These are phyloP conservation scores for Nicotiana obtusifolia DNA, from an alignment of 257 asterid species.

Conservation along the genomic window DNA sequence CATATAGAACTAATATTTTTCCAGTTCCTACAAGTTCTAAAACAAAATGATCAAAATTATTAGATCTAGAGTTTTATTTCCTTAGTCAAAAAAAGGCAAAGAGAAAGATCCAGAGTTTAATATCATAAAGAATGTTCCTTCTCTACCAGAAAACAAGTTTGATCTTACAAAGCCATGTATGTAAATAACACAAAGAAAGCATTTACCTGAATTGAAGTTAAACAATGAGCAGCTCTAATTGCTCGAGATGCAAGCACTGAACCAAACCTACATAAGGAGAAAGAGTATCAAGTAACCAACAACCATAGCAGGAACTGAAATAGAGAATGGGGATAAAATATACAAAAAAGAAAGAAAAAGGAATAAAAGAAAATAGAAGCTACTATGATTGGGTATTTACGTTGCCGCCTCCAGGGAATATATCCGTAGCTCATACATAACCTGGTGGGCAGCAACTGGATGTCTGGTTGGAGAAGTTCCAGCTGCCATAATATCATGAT, in stretches of 20 bases:
- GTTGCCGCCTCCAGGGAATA: slow-evolving; percentile 95
- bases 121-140: not conserved
- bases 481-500: slow-evolving; percentile 54
- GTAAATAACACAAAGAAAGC: slow-evolving; percentile 11
- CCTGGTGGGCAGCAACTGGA: slow-evolving; percentile 78
- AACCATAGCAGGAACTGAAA: not conserved
- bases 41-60: not conserved
- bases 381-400: slow-evolving; percentile 34
- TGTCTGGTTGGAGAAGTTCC: slow-evolving; percentile 97
- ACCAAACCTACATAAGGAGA: slow-evolving; percentile 56
- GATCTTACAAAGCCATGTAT: not conserved
- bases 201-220: slow-evolving; percentile 95
- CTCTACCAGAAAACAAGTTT: not conserved
- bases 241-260: slow-evolving; percentile 83
- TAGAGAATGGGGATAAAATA: not conserved
- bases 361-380: not conserved
- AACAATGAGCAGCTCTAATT: slow-evolving; percentile 98
- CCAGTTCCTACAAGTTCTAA: not conserved
- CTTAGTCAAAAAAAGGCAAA: not conserved
- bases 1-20: not conserved
- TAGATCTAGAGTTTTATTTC: not conserved
- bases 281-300: slow-evolving; percentile 12
- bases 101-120: not conserved
- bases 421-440: slow-evolving; percentile 87
- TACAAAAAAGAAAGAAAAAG: not conserved